Evolutionary conservation across 2,329 filamentous ascomycete genomes (phyloP).

Genomic region (Onygena corvina): DNA sequence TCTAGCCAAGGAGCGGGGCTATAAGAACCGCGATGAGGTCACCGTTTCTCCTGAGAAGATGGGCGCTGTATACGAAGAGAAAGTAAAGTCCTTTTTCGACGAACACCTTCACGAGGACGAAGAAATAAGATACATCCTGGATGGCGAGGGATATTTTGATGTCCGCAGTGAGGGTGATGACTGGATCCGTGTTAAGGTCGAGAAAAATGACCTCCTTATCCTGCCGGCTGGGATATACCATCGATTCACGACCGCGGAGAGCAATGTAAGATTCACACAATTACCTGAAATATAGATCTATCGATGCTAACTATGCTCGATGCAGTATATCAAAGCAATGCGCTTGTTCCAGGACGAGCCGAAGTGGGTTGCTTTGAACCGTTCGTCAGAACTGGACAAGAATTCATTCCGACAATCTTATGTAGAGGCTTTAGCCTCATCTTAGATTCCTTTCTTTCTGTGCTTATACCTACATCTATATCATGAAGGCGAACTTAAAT

Average conservation of each 20-base stretch:
- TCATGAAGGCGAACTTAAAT: neutral
- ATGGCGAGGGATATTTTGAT: constrained; percentile 84
- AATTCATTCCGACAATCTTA: constrained; percentile 75
- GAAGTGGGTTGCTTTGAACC: constrained; percentile 92
- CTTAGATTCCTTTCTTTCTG: constrained; percentile 6
- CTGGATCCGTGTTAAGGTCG: constrained; percentile 77
- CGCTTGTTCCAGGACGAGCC: constrained; percentile 95
- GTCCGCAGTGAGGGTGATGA: constrained; percentile 69
- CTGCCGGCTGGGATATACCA: constrained; percentile 93
- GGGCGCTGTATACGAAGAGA: constrained; percentile 79
- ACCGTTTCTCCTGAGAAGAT: constrained; percentile 75
- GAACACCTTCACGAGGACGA: constrained; percentile 98
- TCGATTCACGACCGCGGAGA: constrained; percentile 85
- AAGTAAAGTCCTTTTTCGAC: constrained; percentile 85
- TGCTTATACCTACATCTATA: neutral
- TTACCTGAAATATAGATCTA: neutral
- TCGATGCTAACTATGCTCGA: neutral
- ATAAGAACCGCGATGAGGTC: constrained; percentile 93
- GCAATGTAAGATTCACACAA: constrained; percentile 55
- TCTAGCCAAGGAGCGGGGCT: constrained; percentile 62
- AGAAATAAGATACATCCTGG: constrained; percentile 90
- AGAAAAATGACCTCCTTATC: constrained; percentile 83
- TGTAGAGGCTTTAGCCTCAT: constrained; percentile 36
- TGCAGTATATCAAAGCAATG: constrained; percentile 87
- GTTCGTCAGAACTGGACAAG: constrained; percentile 58